Evolutionary conservation across 495 filamentous ascomycete genomes (phyloP).

Genomic region (Friedmanniomyces endolithicus): DNA sequence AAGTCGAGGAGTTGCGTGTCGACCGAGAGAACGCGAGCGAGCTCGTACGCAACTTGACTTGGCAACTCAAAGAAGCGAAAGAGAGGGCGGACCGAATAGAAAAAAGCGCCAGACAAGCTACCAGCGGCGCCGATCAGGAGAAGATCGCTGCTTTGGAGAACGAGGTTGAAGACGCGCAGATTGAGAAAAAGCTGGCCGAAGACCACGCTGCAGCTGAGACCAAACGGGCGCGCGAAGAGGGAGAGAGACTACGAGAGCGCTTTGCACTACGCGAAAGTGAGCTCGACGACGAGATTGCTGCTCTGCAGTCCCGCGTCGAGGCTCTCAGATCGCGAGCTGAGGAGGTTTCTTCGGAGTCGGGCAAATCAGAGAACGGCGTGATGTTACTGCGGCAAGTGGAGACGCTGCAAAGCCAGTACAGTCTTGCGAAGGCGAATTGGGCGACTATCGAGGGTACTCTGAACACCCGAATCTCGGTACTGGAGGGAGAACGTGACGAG

Average conservation of each 20-base stretch:
- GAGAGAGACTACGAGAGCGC: conserved; percentile 63
- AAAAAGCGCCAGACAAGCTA: conserved; percentile 52
- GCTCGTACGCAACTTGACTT: conserved; percentile 56
- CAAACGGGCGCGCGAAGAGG: conserved; percentile 53
- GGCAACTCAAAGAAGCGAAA: conserved; percentile 55
- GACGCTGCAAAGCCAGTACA: conserved; percentile 90
- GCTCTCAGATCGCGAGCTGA: conserved; percentile 73
- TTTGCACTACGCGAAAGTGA: conserved; percentile 61
- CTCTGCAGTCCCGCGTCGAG: conserved; percentile 83
- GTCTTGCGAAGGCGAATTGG: conserved; percentile 92
- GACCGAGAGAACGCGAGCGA: conserved; percentile 56
- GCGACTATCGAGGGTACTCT: conserved; percentile 83
- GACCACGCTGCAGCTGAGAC: conserved; percentile 61
- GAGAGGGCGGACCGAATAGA: conserved; percentile 57
- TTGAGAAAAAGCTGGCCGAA: conserved; percentile 62
- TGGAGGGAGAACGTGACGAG: conserved; percentile 88
- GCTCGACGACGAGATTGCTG: conserved; percentile 64
- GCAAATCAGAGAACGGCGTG: conserved; percentile 58
- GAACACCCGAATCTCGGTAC: conserved; percentile 52
- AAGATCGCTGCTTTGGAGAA: conserved; percentile 44
- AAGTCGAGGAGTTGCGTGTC: conserved; percentile 51
- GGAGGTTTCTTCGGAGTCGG: conserved; percentile 65
- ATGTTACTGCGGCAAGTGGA: conserved; percentile 90
- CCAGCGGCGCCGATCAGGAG: conserved; percentile 35
- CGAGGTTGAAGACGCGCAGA: conserved; percentile 53